Evolutionary conservation across 2,329 filamentous ascomycete species (phyloP), one percentile per base, ranked within the genome.

Genomic region (Fragosphaeria purpurea): DNA sequence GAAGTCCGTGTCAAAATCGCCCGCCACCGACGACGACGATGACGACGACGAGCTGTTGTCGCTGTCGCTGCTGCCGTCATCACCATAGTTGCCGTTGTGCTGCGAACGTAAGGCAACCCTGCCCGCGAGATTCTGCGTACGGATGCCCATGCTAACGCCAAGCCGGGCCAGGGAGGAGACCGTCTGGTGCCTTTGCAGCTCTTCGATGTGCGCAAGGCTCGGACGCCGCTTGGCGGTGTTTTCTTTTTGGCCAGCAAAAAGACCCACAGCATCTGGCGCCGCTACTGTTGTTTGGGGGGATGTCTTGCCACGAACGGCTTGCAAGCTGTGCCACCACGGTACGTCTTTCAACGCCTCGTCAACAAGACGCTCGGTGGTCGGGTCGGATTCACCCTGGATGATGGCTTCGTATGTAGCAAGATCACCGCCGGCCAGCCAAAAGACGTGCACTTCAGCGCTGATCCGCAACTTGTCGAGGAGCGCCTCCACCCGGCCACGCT

Each of bases 391-490:
- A 1, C 86, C 88, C 56, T 93, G 88, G 46, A 94, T 77, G 50
- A 95, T 86, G 33, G 81, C 72, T 56, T 90, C 82, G 59, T 94
- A 94, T 1, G 82, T 84, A 40, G 80, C 73, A 5, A 94, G 64
- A 12, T 79, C 70, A 1, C 88, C 87, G 46, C 79, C 85, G 1
- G 87, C 85, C 40, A 95, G 75, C 79, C 85, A 93, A 60, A 90
- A 89, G 1, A 94, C 88, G 11, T 85, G 66, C 0, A 94, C 79
- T 55, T 88, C 74, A 4, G 88, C 88, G 54, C 89, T 79, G 45
- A 95, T 95, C 12, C 88, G 76, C 7, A 95, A 66, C 62, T 91
- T 94, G 30, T 87, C 85, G 1, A 95, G 72, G 2, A 95, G 71
- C 1, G 83, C 79, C 53, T 79, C 79, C 12, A 94, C 83, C 51